Percentiles rank a stretch among this genome's conserved stretches.
These are phyloP conservation scores for Candolleomyces aberdarensis DNA, from an alignment of 768 basidiomycete genomes.

Conservation along the genomic window DNA sequence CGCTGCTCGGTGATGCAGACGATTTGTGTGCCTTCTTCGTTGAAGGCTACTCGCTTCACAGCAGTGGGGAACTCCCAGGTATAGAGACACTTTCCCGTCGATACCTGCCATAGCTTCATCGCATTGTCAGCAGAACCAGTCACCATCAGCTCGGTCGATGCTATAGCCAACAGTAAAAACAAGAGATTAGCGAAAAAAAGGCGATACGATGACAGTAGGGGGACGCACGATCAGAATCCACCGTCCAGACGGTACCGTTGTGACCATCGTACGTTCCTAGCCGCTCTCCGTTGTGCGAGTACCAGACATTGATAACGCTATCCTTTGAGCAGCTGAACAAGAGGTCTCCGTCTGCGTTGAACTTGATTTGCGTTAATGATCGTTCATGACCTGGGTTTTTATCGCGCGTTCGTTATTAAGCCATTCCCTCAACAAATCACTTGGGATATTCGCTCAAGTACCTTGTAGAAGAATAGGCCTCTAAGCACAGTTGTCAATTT, in stretches of 20 bases:
- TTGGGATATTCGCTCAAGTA: constrained; percentile 16
- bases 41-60: constrained; percentile 93
- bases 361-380: constrained; percentile 95
- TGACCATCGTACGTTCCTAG: constrained; percentile 95
- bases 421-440: not conserved
- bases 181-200: not conserved
- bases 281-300: constrained; percentile 94
- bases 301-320: constrained; percentile 94
- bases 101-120: constrained; percentile 86
- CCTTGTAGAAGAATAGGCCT: constrained; percentile 77
- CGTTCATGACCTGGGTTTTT: constrained; percentile 82
- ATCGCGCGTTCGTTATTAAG: constrained; percentile 10
- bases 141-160: constrained; percentile 80
- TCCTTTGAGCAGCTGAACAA: constrained; percentile 97
- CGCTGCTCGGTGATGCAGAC: constrained; percentile 97
- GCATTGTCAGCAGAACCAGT: constrained; percentile 95
- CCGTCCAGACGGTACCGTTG: constrained; percentile 96
- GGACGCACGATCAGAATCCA: constrained; percentile 89
- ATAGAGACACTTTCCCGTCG: constrained; percentile 87
- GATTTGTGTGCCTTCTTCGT: constrained; percentile 75
- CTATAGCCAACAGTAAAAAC: constrained; percentile 29
- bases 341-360: constrained; percentile 94
- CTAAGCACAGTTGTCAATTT: constrained; percentile 28
- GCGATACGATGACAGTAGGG: not conserved
- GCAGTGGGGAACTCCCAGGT: constrained; percentile 99